Evolutionary conservation across 352 stramenopile genomes (phyloP).

Genomic region (Discostella stelligera): DNA sequence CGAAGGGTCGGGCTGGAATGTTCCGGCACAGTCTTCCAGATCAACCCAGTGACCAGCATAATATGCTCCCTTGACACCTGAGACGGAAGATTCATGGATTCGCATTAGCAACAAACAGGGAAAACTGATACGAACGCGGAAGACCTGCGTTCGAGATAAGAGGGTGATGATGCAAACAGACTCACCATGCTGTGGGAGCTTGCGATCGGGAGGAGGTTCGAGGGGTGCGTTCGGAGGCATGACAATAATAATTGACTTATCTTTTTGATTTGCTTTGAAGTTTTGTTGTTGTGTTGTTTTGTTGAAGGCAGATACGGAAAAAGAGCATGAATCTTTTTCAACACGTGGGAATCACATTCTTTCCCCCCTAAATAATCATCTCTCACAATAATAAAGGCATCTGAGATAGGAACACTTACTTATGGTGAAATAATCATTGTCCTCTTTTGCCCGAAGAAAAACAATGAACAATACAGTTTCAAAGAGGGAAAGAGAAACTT

Average conservation of each 20-base stretch:
- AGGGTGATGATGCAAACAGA: neutral
- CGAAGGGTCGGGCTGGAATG: conserved; percentile 41
- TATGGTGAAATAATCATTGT: too few species aligned
- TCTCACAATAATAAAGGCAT: too few species aligned
- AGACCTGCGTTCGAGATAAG: neutral
- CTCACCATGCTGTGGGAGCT: conserved; percentile 51
- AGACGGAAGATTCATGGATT: neutral
- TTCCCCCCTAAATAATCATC: too few species aligned
- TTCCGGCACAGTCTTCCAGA: conserved; percentile 71
- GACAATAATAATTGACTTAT: neutral
- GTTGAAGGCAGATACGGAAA: conserved; percentile 1
- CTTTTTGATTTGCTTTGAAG: neutral
- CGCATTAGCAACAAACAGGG: neutral
- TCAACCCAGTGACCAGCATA: conserved; percentile 75
- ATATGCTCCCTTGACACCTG: conserved; percentile 68
- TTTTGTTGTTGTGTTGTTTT: too few species aligned
- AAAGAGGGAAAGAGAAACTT: too few species aligned
- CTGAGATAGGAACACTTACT: too few species aligned
- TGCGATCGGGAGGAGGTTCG: conserved; percentile 35
- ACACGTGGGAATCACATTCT: too few species aligned
- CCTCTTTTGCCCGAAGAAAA: too few species aligned
- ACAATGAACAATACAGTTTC: too few species aligned
- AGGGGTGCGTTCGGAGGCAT: conserved; percentile 29
- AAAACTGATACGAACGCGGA: neutral
- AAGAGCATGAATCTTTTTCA: too few species aligned